Evolutionary conservation across 2,329 filamentous ascomycete species (phyloP), one percentile per base, ranked within the genome.

Genomic region (Neocucurbitaria cava): DNA sequence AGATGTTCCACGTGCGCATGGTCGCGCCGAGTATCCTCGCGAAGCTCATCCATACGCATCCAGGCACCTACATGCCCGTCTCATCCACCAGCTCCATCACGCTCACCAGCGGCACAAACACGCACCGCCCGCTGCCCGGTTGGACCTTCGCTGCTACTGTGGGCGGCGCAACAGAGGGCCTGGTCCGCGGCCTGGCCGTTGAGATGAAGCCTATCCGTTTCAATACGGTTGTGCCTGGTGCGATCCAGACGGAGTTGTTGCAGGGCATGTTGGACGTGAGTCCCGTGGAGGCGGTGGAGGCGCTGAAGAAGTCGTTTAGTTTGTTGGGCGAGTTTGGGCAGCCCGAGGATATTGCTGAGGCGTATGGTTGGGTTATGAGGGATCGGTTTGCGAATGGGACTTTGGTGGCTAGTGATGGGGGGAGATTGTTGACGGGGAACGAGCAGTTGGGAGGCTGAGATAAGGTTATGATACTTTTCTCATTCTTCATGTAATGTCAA

Each of bases 351-450:
- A 62, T 76, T 49, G 78, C 78, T 1, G 78, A 81, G 68, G 72
- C 74, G 18, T 81, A 80, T 72, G 60, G 76, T 3, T 79, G 75
- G 61, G 41, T 75, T 9, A 81, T 81, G 78, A 75, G 72, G 57
- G 78, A 80, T 66, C 46, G 60, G 31, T 78, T 75, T 61, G 68
- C 72, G 9, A 78, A 73, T 1, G 79, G 78, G 1, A 61, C 54
- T 10, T 50, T 69, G 24, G 58, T 77, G 7, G 62, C 63, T 9
- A 67, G 66, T 20, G 73, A 78, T 61, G 78, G 77, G 11, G 78
- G 78, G 6, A 70, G 64, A 40, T 48, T 77, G 48, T 52, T 70
- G 58, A 54, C 63, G 5, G 41, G 52, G 7, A 40, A 30, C 5
- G 20, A 48, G 43, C 4, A 30, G 30, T 24, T 23, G 39, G 39